A percentile compares a stretch with the other conserved stretches of the same genome.
Evolutionary conservation across 2,329 filamentous ascomycete genomes (phyloP).

Genomic region (Biscogniauxia mediterranea): DNA sequence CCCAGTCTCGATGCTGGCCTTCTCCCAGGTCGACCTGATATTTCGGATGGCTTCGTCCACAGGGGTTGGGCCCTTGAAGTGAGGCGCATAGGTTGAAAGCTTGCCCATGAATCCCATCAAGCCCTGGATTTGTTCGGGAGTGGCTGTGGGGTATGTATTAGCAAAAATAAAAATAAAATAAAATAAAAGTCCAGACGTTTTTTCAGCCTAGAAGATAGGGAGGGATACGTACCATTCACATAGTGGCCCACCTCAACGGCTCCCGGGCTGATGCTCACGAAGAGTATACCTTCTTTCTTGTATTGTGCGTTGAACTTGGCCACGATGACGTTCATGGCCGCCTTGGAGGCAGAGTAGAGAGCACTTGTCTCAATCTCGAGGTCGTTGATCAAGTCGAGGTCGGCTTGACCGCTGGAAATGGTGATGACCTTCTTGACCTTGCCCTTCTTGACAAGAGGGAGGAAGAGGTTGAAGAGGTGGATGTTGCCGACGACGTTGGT

Average conservation of each 20-base stretch:
- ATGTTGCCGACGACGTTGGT: constrained; percentile 53
- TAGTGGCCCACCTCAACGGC: constrained; percentile 37
- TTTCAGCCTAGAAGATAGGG: constrained; percentile 18
- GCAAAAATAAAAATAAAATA: too few relatives aligned
- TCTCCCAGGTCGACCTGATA: constrained; percentile 20
- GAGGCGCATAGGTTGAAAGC: constrained; percentile 23
- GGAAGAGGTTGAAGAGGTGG: constrained; percentile 51
- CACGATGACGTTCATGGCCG: constrained; percentile 19
- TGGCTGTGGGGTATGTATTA: constrained; percentile 4
- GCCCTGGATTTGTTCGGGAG: constrained; percentile 2
- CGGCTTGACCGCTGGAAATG: constrained; percentile 48
- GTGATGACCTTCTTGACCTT: constrained; percentile 34
- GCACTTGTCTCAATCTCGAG: constrained; percentile 30
- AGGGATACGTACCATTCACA: constrained; percentile 12
- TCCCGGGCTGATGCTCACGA: constrained; percentile 44
- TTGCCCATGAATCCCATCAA: constrained; percentile 15
- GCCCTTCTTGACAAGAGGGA: constrained; percentile 52
- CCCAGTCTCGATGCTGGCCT: constrained; percentile 23
- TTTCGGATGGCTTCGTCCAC: constrained; percentile 16
- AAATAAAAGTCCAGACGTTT: neutral
- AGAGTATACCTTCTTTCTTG: constrained; percentile 42
- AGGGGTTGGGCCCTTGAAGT: constrained; percentile 23
- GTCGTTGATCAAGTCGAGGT: constrained; percentile 45
- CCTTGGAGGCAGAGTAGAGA: constrained; percentile 45
- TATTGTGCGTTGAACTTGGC: constrained; percentile 45